Evolutionary conservation across 2,329 filamentous ascomycete species (phyloP).

Genomic region (Colletotrichum godetiae): DNA sequence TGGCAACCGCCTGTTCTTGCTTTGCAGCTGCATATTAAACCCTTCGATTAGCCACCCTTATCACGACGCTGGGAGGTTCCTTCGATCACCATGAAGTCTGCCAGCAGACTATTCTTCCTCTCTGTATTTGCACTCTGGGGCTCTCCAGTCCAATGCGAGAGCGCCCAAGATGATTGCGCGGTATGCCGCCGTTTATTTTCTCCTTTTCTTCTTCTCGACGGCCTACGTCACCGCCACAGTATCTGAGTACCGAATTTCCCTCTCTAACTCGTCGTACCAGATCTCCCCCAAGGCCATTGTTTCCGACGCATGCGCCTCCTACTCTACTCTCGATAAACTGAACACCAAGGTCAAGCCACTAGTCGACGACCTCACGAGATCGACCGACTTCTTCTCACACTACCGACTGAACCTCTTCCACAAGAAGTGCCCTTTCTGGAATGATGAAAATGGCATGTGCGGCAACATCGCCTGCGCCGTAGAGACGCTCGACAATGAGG

Average conservation of each 20-base stretch:
- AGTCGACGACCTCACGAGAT: conserved; percentile 82
- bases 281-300: conserved; percentile 91
- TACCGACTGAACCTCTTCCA: conserved; percentile 96
- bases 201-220: conserved; percentile 34
- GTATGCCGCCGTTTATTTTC: conserved; percentile 54
- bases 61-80: neutral
- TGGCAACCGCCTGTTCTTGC: conserved; percentile 7
- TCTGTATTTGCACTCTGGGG: conserved; percentile 67
- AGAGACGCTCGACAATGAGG: conserved; percentile 93
- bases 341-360: conserved; percentile 82
- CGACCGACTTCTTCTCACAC: conserved; percentile 98
- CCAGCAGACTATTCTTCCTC: conserved; percentile 66
- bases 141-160: conserved; percentile 57
- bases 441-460: conserved; percentile 92
- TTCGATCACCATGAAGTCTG: conserved; percentile 59
- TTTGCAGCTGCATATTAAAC: conserved; percentile 4
- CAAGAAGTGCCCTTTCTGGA: conserved; percentile 96
- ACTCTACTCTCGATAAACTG: conserved; percentile 86
- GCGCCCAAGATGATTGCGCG: conserved; percentile 61
- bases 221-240: conserved; percentile 35
- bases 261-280: conserved; percentile 65
- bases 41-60: neutral
- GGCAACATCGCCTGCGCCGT: conserved; percentile 97
- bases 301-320: conserved; percentile 93
- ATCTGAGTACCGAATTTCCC: conserved; percentile 37